Base-by-base conservation (phyloP, 192 early-diverging fungal genomes). In the Gaertneriomyces sp. region DNA sequence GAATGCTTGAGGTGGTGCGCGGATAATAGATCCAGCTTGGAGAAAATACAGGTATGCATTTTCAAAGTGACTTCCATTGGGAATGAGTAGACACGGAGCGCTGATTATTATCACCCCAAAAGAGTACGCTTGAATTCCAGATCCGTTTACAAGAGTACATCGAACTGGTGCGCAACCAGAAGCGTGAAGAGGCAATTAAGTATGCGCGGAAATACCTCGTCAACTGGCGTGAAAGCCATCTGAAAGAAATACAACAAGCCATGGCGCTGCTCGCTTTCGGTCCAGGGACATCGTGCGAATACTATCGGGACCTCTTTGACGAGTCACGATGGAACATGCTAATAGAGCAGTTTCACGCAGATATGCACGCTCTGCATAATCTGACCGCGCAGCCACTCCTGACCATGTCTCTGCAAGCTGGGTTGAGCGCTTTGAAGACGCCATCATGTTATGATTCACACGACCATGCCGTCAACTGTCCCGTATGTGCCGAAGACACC, bases 121-220 rank as follows among this genome's bases (percentile, higher is more conserved):
- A 99, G 90, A 97, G 93, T 74, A 87, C 91, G 7, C 75, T 99
- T 45, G 98, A 99, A 74, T 99, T 99, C 79, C 90, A 96, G 68
- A 81, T 98, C 61, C 85, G 93, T 1, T 64, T 96, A 44, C 96
- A 98, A 76, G 98, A 99, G 73, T 94, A 88, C 72, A 86, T 99
- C 42, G 95, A 99, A 67, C 81, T 96, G 47, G 87, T 86, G 3
- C 80, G 92, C 20, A 80, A 62, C 8, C 74, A 80, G 17, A 82
- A 87, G 25, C 73, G 73, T 10, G 60, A 73, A 19, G 91, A 89
- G 6, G 96, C 95, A 0, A 91, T 99, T 52, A 71, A 66, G 6
- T 97, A 99, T 73, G 84, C 91, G 9, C 86, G 88, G 50, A 96
- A 95, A 75, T 79, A 95, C 64, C 69, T 99, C 25, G 82, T 81